Conservation (phyloP, 495 filamentous ascomycete species). For the Penicillium desertorum region DNA sequence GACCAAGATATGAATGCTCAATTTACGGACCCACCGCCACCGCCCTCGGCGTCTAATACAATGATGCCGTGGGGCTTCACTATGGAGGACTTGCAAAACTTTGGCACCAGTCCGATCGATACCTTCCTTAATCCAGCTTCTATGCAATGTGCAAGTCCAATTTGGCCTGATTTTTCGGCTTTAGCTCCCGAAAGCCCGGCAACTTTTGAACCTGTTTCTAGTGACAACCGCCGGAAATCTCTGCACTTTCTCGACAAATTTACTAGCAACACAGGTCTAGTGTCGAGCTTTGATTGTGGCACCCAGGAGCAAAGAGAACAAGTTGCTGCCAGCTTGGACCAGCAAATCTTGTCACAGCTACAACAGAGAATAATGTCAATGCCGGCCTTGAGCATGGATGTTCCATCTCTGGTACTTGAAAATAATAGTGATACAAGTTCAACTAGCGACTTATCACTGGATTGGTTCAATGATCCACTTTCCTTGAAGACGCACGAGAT, state of each 20-base stretch:
- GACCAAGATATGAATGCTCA: neutral
- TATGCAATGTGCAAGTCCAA: conserved; percentile 1
- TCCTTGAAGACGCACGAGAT: conserved; percentile 28
- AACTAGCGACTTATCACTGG: neutral
- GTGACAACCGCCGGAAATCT: conserved; percentile 1
- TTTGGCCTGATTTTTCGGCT: conserved; percentile 12
- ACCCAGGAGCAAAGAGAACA: conserved; percentile 21
- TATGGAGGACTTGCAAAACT: conserved; percentile 1
- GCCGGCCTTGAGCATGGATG: neutral
- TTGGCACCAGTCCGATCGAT: conserved; percentile 9
- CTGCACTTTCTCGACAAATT: conserved; percentile 24
- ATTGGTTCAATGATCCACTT: conserved; percentile 23
- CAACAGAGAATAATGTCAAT: neutral
- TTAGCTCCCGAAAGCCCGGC: conserved; percentile 6
- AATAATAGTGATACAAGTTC: conserved; percentile 10
- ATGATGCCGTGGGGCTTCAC: conserved; percentile 9
- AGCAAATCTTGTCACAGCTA: neutral
- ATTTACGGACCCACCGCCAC: neutral
- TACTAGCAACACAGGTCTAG: conserved; percentile 25
- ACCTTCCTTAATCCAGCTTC: neutral
- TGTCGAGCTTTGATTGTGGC: conserved; percentile 26
- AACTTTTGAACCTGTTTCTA: neutral
- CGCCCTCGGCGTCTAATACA: neutral
- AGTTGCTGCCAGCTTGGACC: conserved; percentile 14
- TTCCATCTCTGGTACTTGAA: conserved; percentile 7